These are phyloP conservation scores for Fraxinus anomala DNA, from an alignment of 257 asterid species.

Conservation along the genomic window DNA sequence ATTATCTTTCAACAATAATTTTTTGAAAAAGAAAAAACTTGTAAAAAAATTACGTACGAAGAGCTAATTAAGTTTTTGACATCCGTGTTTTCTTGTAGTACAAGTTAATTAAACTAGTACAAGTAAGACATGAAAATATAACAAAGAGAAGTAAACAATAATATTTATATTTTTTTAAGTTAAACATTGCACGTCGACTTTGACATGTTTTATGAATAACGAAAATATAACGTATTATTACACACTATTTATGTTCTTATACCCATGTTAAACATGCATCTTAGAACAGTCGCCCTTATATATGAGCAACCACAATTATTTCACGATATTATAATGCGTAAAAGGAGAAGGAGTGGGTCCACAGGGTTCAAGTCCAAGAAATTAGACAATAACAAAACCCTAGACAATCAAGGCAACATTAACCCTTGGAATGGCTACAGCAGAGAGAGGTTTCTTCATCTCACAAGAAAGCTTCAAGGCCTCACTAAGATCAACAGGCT, in stretches of 20 bases:
- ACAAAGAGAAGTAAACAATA: no score
- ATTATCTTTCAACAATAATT: neutral
- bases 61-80: no score
- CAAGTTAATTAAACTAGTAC: no score
- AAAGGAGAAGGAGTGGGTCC: neutral
- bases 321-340: neutral
- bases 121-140: no score
- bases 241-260: neutral
- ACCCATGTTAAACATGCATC: neutral
- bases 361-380: neutral
- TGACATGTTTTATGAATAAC: neutral
- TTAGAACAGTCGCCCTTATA: neutral
- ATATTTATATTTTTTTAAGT: no score
- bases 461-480: conserved; percentile 64
- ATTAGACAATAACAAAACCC: neutral
- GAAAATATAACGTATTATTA: no score
- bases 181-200: no score
- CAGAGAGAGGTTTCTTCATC: conserved; percentile 56
- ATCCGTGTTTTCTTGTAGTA: no score
- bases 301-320: neutral
- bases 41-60: no score
- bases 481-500: conserved; percentile 46
- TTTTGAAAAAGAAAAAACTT: neutral
- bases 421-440: conserved; percentile 37
- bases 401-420: neutral